Evolutionary conservation across 495 filamentous ascomycete genomes (phyloP), one percentile per base, ranked within the genome.

Genomic region (Lasiosphaeria hispida): DNA sequence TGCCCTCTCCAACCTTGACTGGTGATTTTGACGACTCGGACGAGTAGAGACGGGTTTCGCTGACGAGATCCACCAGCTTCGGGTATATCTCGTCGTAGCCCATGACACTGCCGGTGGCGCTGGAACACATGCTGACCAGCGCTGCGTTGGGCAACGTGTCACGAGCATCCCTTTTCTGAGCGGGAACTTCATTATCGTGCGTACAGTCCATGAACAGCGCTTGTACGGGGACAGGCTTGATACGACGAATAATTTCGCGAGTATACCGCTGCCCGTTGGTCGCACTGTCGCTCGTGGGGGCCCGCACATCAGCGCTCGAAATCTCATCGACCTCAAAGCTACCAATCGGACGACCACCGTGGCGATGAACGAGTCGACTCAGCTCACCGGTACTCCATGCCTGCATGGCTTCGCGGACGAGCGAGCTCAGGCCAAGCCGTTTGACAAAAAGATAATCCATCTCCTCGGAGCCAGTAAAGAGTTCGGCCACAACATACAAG

Each of bases 151-250:
- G 90, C 13, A 99, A 78, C 0, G 95, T 97, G 68, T 99, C 95
- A 51, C 90, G 83, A 18, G 90, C 93, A 69, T 96, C 93, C 18
- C 95, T 84, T 73, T 97, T 97, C 72, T 99, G 94, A 1, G 93
- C 89, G 7, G 95, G 95, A 7, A 90, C 84, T 72, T 97, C 94
- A 66, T 99, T 99, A 73, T 99, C 95, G 70, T 99, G 95, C 1
- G 95, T 99, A 69, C 95, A 99, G 66, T 99, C 95, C 91, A 96
- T 96, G 72, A 99, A 97, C 1, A 99, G 77, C 3, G 94, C 95
- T 48, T 96, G 92, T 0, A 96, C 89, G 0, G 91, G 90, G 10
- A 84, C 87, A 18, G 85, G 83, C 37, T 87, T 88, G 69, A 97
- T 91, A 49, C 78, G 84, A 43, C 85, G 86, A 41, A 92, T 80